Conservation (phyloP, 2,329 filamentous ascomycete genomes). For the Alternaria sp. region DNA sequence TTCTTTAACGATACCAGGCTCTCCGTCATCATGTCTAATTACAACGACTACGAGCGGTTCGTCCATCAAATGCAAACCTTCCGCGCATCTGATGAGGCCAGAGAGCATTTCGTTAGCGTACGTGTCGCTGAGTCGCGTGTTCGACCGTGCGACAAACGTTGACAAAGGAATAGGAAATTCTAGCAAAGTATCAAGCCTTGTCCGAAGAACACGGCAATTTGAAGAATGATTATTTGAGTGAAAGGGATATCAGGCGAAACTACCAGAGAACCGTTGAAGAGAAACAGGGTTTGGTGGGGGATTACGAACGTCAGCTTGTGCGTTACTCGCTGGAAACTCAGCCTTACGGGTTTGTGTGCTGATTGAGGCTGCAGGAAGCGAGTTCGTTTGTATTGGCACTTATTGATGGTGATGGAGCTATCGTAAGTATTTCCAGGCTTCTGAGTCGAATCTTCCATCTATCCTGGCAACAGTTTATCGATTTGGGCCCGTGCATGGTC, state of each 20-base stretch:
- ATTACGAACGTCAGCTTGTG: constrained; percentile 39
- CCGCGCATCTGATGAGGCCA: constrained; percentile 47
- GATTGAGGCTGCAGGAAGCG: constrained; percentile 31
- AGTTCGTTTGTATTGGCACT: constrained; percentile 57
- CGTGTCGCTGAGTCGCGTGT: constrained; percentile 13
- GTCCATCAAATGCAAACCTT: constrained; percentile 44
- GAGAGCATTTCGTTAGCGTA: constrained; percentile 47
- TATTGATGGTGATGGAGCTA: constrained; percentile 60
- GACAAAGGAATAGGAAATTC: constrained; percentile 35
- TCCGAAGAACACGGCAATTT: constrained; percentile 36
- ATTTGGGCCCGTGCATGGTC: background rate
- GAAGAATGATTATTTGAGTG: constrained; percentile 43
- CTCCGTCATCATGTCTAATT: constrained; percentile 17
- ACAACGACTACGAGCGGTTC: constrained; percentile 32
- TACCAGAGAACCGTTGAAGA: constrained; percentile 40
- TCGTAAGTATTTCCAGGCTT: constrained; percentile 43
- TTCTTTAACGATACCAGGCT: background rate
- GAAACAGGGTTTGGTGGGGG: constrained; percentile 26
- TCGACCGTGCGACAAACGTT: constrained; percentile 24
- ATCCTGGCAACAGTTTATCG: background rate
- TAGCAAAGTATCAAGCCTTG: constrained; percentile 38
- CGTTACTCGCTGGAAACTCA: constrained; percentile 11
- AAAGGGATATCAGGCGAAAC: constrained; percentile 42
- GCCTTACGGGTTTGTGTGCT: constrained; percentile 11
- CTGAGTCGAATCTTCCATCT: background rate